A percentile compares a stretch with the other conserved stretches of the same genome.
These are phyloP conservation scores for Leptomonas seymouri DNA, from an alignment of 208 protist genomes.

Conservation along the genomic window DNA sequence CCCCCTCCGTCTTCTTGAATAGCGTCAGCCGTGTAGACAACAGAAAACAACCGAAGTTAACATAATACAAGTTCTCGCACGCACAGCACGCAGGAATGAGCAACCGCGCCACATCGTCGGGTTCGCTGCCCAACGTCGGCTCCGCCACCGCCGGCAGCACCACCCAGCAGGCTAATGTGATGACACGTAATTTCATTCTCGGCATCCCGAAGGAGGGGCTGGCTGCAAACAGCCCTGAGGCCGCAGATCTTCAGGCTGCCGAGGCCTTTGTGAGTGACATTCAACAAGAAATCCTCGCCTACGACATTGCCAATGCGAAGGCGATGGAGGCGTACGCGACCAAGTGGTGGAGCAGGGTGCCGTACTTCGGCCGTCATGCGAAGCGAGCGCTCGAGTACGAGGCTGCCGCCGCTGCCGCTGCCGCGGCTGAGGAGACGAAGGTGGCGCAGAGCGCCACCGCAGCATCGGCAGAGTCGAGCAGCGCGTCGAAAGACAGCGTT, in stretches of 20 bases:
- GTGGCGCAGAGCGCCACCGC: neutral
- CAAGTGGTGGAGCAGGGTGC: constrained; percentile 58
- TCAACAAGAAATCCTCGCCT: constrained; percentile 78
- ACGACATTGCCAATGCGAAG: constrained; percentile 81
- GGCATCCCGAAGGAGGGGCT: constrained; percentile 71
- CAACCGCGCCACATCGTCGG: constrained; percentile 14
- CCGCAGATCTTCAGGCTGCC: constrained; percentile 68
- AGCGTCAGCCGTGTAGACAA: no score
- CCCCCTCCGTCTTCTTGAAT: no score
- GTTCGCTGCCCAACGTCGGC: constrained; percentile 17
- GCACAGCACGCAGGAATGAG: constrained; percentile 8
- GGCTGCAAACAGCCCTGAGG: constrained; percentile 53
- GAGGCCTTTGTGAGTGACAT: constrained; percentile 84
- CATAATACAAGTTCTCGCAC: no score
- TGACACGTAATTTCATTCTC: constrained; percentile 75
- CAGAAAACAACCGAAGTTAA: no score
- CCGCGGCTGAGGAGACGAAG: constrained; percentile 11
- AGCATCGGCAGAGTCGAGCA: no score
- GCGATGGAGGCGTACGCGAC: constrained; percentile 76
- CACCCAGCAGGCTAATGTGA: constrained; percentile 49
- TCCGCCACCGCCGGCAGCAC: constrained; percentile 28
- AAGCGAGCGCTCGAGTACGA: constrained; percentile 40
- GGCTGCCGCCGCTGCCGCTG: constrained; percentile 25
- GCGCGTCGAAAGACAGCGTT: neutral
- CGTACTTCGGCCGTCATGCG: constrained; percentile 56